Percentiles rank a stretch among this genome's conserved stretches.
These are phyloP conservation scores for Mucor lusitanicus DNA, from an alignment of 371 early-diverging fungal species.

Conservation along the genomic window DNA sequence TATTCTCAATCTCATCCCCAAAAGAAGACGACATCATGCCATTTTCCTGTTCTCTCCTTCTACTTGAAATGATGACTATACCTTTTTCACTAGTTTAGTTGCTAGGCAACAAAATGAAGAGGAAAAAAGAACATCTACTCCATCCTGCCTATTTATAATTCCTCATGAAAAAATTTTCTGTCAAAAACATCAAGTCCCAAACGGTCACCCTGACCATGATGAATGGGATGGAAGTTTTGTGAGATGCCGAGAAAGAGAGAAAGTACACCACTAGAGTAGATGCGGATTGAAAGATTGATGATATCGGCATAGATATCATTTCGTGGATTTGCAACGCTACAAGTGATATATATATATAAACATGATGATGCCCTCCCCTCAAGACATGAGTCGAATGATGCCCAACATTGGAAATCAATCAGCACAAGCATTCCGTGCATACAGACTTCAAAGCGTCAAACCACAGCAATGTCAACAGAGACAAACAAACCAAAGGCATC, in stretches of 20 bases:
- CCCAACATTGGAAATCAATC: background rate
- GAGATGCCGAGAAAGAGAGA: background rate
- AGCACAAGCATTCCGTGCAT: too few relatives aligned
- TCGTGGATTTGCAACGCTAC: background rate
- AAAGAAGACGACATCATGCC: background rate
- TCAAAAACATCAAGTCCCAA: slow-evolving; percentile 1
- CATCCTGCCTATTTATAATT: background rate
- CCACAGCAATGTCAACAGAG: too few relatives aligned
- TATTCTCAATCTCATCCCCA: slow-evolving; percentile 45
- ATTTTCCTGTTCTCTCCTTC: background rate
- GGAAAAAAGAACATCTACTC: background rate
- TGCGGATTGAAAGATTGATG: background rate
- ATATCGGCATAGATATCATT: background rate
- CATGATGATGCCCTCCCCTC: too few relatives aligned
- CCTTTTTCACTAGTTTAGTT: background rate
- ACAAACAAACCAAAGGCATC: too few relatives aligned
- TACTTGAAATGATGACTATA: background rate
- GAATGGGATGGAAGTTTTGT: background rate
- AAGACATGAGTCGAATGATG: too few relatives aligned
- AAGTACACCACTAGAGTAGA: background rate
- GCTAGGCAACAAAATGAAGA: background rate
- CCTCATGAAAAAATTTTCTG: background rate
- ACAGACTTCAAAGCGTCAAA: too few relatives aligned
- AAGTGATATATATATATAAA: background rate
- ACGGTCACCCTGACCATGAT: background rate